Evolutionary conservation across 2,329 filamentous ascomycete species (phyloP).

Genomic region (Apiospora rasikravindrae): DNA sequence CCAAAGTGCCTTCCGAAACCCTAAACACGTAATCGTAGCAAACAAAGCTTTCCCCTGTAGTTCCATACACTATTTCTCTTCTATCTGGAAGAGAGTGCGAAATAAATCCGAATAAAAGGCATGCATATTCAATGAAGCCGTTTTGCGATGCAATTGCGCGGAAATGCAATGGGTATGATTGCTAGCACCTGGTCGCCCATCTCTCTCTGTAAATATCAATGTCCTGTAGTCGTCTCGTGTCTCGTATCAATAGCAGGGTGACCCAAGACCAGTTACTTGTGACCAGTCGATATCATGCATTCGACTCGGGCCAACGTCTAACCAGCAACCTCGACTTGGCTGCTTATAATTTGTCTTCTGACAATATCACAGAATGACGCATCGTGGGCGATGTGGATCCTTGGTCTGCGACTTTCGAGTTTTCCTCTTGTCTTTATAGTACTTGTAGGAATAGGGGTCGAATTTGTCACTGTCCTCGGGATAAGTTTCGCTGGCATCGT

Average conservation of each 20-base stretch:
- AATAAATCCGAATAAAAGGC: not conserved
- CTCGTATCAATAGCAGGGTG: not conserved
- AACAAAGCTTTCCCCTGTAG: not conserved
- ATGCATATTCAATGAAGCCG: not conserved
- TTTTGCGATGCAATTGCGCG: not conserved
- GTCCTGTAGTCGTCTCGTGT: conserved; percentile 3
- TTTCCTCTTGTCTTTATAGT: conserved; percentile 40
- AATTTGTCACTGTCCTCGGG: conserved; percentile 49
- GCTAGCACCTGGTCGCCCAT: conserved; percentile 13
- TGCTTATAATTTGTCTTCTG: not conserved
- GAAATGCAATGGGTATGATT: conserved; percentile 16
- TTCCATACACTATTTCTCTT: not conserved
- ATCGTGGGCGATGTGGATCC: conserved; percentile 43
- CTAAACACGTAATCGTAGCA: not conserved
- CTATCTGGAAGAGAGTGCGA: not conserved
- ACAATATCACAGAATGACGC: conserved; percentile 48
- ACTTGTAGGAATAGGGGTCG: conserved; percentile 40
- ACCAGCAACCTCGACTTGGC: not conserved
- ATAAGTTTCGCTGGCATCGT: conserved; percentile 55
- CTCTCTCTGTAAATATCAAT: not conserved
- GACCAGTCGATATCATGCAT: not conserved
- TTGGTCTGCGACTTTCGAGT: conserved; percentile 34
- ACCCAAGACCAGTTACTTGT: not conserved
- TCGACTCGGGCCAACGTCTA: not conserved
- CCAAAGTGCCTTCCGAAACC: not conserved